These are phyloP conservation scores for Delonix regia DNA, from an alignment of 306 rosid species.

Conservation along the genomic window DNA sequence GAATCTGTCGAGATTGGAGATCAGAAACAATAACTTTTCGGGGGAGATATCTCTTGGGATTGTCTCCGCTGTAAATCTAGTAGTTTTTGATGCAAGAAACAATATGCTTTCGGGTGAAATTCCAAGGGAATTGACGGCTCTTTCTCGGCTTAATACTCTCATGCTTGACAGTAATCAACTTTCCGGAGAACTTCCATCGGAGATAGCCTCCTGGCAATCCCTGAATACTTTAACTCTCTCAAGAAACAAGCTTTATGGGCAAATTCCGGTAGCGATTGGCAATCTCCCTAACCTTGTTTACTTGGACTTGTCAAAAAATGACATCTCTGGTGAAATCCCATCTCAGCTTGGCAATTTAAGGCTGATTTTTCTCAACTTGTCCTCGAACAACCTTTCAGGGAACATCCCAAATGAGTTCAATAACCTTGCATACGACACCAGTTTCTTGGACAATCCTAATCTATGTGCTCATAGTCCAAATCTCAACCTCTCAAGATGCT, in stretches of 20 bases:
- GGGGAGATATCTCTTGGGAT: slow-evolving; percentile 64
- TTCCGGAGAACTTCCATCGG: slow-evolving; percentile 69
- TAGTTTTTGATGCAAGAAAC: slow-evolving; percentile 68
- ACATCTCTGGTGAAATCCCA: slow-evolving; percentile 77
- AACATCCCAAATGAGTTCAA: slow-evolving; percentile 64
- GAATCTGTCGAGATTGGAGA: slow-evolving; percentile 65
- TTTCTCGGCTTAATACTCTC: slow-evolving; percentile 54
- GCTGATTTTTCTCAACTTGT: slow-evolving; percentile 73
- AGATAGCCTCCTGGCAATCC: slow-evolving; percentile 65
- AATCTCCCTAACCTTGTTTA: slow-evolving; percentile 57
- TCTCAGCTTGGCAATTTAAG: slow-evolving; percentile 51
- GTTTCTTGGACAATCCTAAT: slow-evolving; percentile 72
- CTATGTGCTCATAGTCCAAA: slow-evolving; percentile 53
- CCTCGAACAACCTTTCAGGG: slow-evolving; percentile 77
- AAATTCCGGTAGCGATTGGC: slow-evolving; percentile 57
- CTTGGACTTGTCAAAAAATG: slow-evolving; percentile 75
- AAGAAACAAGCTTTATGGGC: slow-evolving; percentile 67
- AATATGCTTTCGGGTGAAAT: slow-evolving; percentile 69
- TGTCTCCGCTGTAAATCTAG: slow-evolving; percentile 48
- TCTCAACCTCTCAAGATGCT: slow-evolving; percentile 54
- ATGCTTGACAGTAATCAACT: slow-evolving; percentile 66
- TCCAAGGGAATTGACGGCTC: slow-evolving; percentile 61
- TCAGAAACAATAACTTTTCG: slow-evolving; percentile 67
- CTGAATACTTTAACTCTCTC: slow-evolving; percentile 63
- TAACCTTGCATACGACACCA: slow-evolving; percentile 59